phyloP scores from a whole-genome alignment of 1,284 basidiomycete species.

The Puccinia coronata region DNA sequence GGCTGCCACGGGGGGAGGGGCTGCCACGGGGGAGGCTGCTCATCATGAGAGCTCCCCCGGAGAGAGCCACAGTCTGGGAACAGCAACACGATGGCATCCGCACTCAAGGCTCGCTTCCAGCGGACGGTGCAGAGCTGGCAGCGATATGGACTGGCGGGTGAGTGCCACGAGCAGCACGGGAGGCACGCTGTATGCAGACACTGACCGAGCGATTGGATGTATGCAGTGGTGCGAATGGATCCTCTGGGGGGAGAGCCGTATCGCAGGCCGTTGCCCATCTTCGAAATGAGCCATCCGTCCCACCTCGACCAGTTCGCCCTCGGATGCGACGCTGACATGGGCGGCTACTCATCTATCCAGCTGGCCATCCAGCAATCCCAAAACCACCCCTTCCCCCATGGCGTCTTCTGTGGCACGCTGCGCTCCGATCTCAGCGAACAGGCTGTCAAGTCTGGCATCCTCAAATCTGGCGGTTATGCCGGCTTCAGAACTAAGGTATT shows the following conservation, averaged over 20 bases:
- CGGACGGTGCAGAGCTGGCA: conserved; percentile 41
- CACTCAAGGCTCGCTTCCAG: conserved; percentile 38
- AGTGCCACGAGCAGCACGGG: conserved; percentile 16
- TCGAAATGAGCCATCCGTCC: conserved; percentile 28
- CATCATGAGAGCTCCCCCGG: too few relatives aligned
- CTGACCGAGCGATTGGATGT: neutral
- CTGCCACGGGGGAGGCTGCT: too few relatives aligned
- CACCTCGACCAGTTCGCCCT: conserved; percentile 69
- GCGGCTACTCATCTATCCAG: conserved; percentile 67
- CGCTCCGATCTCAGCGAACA: conserved; percentile 21
- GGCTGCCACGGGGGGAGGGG: too few relatives aligned
- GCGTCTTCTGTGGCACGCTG: conserved; percentile 34
- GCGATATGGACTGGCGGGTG: conserved; percentile 38
- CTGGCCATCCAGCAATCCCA: conserved; percentile 27
- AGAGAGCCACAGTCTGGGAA: too few relatives aligned
- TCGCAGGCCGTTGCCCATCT: conserved; percentile 34
- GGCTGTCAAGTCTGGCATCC: conserved; percentile 30
- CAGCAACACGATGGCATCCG: conserved; percentile 31
- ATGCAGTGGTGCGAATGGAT: conserved; percentile 37
- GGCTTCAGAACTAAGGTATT: conserved; percentile 74
- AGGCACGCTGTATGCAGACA: too few relatives aligned
- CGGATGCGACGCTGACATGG: conserved; percentile 80
- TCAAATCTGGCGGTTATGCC: conserved; percentile 60
- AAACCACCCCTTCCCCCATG: conserved; percentile 15
- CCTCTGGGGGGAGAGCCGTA: conserved; percentile 34